A percentile compares a stretch with the other conserved stretches of the same genome.
These are phyloP conservation scores for Azolla pinnata DNA, from an alignment of 75 land plant species.

Conservation along the genomic window DNA sequence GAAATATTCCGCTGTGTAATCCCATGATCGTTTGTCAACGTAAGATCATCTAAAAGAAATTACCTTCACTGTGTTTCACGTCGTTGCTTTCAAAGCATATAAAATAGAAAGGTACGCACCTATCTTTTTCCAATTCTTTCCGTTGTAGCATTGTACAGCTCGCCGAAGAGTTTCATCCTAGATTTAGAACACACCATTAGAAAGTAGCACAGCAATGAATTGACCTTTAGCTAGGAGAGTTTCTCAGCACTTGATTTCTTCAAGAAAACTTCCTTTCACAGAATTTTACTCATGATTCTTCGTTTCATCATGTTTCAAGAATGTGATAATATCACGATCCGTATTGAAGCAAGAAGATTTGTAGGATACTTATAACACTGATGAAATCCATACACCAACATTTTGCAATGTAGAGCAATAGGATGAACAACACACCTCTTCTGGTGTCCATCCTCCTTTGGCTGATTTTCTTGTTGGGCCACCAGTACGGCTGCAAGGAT, in stretches of 20 bases:
- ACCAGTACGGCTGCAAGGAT: conserved; percentile 55
- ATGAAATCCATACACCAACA: background rate
- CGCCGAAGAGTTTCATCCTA: conserved; percentile 60
- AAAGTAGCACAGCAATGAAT: too few relatives aligned
- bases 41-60: background rate
- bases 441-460: conserved; percentile 70
- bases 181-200: too few relatives aligned
- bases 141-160: conserved; percentile 62
- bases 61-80: background rate
- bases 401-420: background rate
- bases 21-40: background rate
- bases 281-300: too few relatives aligned
- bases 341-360: too few relatives aligned
- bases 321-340: too few relatives aligned
- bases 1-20: conserved; percentile 62
- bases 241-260: too few relatives aligned
- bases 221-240: too few relatives aligned
- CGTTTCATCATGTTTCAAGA: too few relatives aligned
- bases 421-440: conserved; percentile 38
- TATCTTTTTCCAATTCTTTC: conserved; percentile 85
- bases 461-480: conserved; percentile 71
- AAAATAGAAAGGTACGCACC: too few relatives aligned
- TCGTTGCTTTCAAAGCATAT: background rate
- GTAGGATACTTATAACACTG: too few relatives aligned
- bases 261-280: too few relatives aligned